Evolutionary conservation across 208 protist genomes (phyloP).

Genomic region (Leishmania martiniquensis): DNA sequence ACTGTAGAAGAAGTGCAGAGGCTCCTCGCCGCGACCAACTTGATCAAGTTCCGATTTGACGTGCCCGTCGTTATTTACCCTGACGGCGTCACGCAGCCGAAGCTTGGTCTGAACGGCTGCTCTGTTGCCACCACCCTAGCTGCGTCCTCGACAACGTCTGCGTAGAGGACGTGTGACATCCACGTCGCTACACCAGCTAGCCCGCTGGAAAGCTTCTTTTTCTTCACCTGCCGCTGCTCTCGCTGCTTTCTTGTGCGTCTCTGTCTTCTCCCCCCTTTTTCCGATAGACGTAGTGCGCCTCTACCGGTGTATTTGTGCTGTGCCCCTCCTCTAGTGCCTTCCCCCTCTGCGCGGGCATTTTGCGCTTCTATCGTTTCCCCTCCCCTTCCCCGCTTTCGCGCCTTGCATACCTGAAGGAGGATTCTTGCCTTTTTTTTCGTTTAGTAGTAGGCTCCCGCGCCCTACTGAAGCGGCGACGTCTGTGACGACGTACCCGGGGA

Average conservation of each 20-base stretch:
- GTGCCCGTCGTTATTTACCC: constrained; percentile 87
- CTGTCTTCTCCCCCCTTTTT: background rate
- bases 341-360: background rate
- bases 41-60: constrained; percentile 67
- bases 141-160: constrained; percentile 4
- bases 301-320: background rate
- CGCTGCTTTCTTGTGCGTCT: background rate
- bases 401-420: background rate
- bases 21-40: constrained; percentile 47
- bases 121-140: background rate
- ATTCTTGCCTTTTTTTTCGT: constrained; percentile 10
- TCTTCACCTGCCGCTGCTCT: background rate
- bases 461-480: background rate
- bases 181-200: background rate
- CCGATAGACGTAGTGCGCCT: background rate
- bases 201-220: background rate
- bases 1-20: constrained; percentile 61
- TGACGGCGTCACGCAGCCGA: constrained; percentile 56
- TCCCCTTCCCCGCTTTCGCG: background rate
- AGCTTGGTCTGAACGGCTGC: constrained; percentile 63
- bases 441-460: background rate
- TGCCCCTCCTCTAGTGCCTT: background rate
- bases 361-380: background rate
- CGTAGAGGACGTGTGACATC: constrained; percentile 3
- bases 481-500: background rate